Evolutionary conservation across 106 monocot genomes (phyloP), one percentile per base, ranked within the genome.

Genomic region (Posidonia australis): DNA sequence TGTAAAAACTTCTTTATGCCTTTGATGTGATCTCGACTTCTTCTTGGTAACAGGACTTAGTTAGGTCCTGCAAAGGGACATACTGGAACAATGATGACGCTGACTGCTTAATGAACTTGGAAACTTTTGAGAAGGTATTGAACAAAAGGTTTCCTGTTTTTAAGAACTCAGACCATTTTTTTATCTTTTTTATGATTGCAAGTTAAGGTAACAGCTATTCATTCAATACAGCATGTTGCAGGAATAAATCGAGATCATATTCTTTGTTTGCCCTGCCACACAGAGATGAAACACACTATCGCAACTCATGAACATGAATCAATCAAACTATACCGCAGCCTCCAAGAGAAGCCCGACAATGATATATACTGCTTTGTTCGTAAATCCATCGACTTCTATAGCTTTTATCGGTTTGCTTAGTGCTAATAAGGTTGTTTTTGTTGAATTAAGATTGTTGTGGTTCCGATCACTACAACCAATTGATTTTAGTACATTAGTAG

Each of bases 21-120:
- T n/a, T n/a, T n/a, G n/a, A n/a, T n/a, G n/a, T n/a, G n/a, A n/a
- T n/a, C n/a, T n/a, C n/a, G n/a, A n/a, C n/a, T 10, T 58, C 18
- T 29, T 27, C 0, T 28, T 58, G 10, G 13, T 58, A 22, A 58
- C 60, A 82, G 82, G 67, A 78, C 66, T 70, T 82, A 70, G 54
- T 44, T 44, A 68, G 6, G n/a, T 63, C 74, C 0, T 82, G 82
- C 60, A 63, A 59, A 28, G 75, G 74, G 10, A 68, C 67, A 30
- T 82, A 71, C 48, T 71, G 71, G 74, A 59, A 74, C 25, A 82
- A 82, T 46, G 21, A 31, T n/a, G 20, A 75, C n/a, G 74, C 75
- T 21, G 56, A 71, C 29, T 82, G 82, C 66, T 24, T 66, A 55
- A 67, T 9, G 29, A 78, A 78, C 42, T 29, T 82, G 70, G 44